Conservation (phyloP, 1,284 basidiomycete genomes). For the Somion occarium region DNA sequence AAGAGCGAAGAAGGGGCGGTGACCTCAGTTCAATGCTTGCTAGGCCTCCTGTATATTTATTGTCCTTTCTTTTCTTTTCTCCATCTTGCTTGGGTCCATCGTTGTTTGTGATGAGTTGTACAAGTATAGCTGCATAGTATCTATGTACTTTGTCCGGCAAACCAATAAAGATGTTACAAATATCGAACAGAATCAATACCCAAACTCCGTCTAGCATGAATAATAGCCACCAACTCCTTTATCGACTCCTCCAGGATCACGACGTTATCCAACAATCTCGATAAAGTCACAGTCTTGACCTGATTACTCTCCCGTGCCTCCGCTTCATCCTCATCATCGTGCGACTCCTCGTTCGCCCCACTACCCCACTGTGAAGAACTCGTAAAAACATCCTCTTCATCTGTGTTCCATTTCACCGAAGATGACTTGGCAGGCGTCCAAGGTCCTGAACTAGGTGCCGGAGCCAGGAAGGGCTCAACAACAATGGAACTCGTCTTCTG, state of each 20-base stretch:
- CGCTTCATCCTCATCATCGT: constrained; percentile 29
- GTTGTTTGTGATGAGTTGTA: background rate
- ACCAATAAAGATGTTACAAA: constrained; percentile 36
- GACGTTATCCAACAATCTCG: constrained; percentile 88
- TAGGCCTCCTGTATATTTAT: background rate
- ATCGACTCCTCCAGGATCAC: constrained; percentile 94
- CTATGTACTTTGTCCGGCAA: constrained; percentile 4
- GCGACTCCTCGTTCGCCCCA: constrained; percentile 25
- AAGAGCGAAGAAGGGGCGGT: constrained; percentile 14
- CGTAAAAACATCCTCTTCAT: constrained; percentile 66
- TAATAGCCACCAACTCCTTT: constrained; percentile 88
- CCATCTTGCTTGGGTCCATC: background rate
- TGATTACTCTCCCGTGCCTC: constrained; percentile 30
- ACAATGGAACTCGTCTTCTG: constrained; percentile 67
- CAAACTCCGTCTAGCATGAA: constrained; percentile 80
- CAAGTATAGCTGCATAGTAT: constrained; percentile 3
- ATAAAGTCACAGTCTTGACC: constrained; percentile 60
- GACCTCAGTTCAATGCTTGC: no score
- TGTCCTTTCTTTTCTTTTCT: constrained; percentile 1
- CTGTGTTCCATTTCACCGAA: constrained; percentile 43
- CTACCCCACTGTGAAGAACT: constrained; percentile 53
- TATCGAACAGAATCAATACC: constrained; percentile 84
- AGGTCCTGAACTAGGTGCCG: constrained; percentile 50
- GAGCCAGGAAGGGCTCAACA: constrained; percentile 69
- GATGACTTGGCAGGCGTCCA: constrained; percentile 52